phyloP scores from a whole-genome alignment of 805 yeast genomes.

The Ogataea neopini region DNA sequence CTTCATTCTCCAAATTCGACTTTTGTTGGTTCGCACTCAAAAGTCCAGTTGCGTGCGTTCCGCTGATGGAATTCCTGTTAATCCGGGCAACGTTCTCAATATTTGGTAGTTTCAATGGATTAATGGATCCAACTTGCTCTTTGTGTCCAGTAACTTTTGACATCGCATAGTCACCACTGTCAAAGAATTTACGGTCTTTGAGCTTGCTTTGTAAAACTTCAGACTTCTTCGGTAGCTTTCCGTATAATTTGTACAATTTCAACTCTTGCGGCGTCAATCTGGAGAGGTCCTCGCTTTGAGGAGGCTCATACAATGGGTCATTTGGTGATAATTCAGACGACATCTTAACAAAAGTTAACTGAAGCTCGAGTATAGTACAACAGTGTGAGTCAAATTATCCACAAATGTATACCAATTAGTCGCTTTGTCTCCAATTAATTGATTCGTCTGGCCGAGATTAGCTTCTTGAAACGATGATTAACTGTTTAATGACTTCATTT shows the following conservation, averaged over 20 bases:
- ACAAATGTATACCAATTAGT: too few species aligned
- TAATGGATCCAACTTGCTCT: constrained; percentile 32
- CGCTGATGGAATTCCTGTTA: constrained; percentile 59
- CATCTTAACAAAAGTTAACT: too few species aligned
- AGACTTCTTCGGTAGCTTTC: constrained; percentile 78
- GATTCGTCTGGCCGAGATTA: not conserved
- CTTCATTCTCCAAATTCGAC: constrained; percentile 55
- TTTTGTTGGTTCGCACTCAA: constrained; percentile 53
- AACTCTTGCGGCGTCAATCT: constrained; percentile 77
- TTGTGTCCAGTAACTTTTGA: constrained; percentile 59
- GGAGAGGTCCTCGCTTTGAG: constrained; percentile 46
- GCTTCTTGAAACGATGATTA: not conserved
- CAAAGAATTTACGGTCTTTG: constrained; percentile 89
- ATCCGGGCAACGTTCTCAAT: constrained; percentile 62
- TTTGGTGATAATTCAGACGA: constrained; percentile 33
- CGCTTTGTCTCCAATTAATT: too few species aligned
- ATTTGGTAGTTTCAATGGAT: constrained; percentile 48
- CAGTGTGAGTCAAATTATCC: too few species aligned
- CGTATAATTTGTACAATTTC: constrained; percentile 76
- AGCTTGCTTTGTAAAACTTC: constrained; percentile 74
- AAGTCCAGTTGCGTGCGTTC: constrained; percentile 36
- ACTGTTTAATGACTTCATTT: not conserved
- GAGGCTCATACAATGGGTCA: constrained; percentile 51
- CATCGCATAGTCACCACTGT: constrained; percentile 92
- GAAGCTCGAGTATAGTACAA: too few species aligned